phyloP scores from a whole-genome alignment of 805 yeast genomes.

The Metschnikowia cerradonensis region DNA sequence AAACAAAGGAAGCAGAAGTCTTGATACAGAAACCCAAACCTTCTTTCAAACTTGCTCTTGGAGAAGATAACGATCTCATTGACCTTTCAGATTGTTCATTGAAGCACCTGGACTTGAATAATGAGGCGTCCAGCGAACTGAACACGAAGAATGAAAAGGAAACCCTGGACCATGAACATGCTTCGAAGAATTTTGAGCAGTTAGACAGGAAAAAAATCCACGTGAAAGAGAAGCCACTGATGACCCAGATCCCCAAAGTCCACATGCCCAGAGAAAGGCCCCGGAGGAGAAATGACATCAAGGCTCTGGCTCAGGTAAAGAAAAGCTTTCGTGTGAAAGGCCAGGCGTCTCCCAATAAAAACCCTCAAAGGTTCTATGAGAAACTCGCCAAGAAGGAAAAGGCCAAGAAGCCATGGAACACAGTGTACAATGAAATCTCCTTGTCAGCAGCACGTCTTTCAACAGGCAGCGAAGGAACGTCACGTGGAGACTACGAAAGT shows the following conservation, averaged over 20 bases:
- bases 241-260: neutral
- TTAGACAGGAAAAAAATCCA: neutral
- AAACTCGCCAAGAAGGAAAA: conserved; percentile 1
- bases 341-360: conserved; percentile 3
- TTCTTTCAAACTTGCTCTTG: neutral
- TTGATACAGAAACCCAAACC: neutral
- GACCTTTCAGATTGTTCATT: neutral
- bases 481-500: conserved; percentile 20
- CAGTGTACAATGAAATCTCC: conserved; percentile 31
- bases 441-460: conserved; percentile 35
- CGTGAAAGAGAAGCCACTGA: neutral
- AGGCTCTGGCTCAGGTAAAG: conserved; percentile 4
- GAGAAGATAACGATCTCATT: neutral
- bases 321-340: conserved; percentile 7
- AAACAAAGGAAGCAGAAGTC: neutral
- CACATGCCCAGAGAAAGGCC: neutral
- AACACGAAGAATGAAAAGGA: neutral
- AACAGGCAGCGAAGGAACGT: conserved; percentile 26
- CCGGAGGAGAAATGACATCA: neutral
- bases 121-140: neutral
- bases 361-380: conserved; percentile 2
- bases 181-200: neutral
- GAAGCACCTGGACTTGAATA: no score
- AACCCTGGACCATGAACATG: neutral
- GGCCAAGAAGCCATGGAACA: conserved; percentile 24